Evolutionary conservation across 2,329 filamentous ascomycete genomes (phyloP).

Genomic region (Pseudogymnoascus pannorum): DNA sequence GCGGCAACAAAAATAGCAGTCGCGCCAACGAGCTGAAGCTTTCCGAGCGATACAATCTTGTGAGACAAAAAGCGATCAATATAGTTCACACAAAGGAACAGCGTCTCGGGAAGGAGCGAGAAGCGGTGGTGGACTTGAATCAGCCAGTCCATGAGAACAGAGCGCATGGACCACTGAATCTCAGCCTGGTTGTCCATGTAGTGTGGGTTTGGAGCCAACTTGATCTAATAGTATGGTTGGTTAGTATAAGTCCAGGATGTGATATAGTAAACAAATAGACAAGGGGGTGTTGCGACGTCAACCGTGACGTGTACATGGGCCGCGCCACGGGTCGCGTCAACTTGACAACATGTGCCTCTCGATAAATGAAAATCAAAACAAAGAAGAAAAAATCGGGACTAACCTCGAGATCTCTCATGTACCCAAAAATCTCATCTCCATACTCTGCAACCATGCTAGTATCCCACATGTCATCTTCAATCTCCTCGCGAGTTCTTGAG

Average conservation of each 20-base stretch:
- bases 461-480: conserved; percentile 86
- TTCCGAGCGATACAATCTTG: conserved; percentile 91
- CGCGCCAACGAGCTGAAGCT: conserved; percentile 91
- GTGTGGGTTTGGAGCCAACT: conserved; percentile 77
- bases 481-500: conserved; percentile 54
- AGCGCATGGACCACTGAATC: conserved; percentile 98
- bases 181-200: conserved; percentile 99
- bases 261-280: conserved; percentile 16
- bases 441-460: conserved; percentile 98
- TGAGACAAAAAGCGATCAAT: conserved; percentile 92
- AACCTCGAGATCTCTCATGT: conserved; percentile 86
- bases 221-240: conserved; percentile 44
- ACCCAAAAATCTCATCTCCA: conserved; percentile 87
- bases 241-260: conserved; percentile 21
- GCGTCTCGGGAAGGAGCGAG: conserved; percentile 81
- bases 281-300: conserved; percentile 13
- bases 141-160: conserved; percentile 95
- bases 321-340: conserved; percentile 9
- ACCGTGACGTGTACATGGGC: conserved; percentile 17
- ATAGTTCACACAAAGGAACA: conserved; percentile 93
- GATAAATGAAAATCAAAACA: not conserved
- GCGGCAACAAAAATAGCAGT: conserved; percentile 93
- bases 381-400: conserved; percentile 23
- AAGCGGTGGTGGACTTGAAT: conserved; percentile 94
- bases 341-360: conserved; percentile 13